A percentile compares a stretch with the other conserved stretches of the same genome.
phyloP scores from a whole-genome alignment of 164 flowering plant genomes.

The Dillenia turbinata region DNA sequence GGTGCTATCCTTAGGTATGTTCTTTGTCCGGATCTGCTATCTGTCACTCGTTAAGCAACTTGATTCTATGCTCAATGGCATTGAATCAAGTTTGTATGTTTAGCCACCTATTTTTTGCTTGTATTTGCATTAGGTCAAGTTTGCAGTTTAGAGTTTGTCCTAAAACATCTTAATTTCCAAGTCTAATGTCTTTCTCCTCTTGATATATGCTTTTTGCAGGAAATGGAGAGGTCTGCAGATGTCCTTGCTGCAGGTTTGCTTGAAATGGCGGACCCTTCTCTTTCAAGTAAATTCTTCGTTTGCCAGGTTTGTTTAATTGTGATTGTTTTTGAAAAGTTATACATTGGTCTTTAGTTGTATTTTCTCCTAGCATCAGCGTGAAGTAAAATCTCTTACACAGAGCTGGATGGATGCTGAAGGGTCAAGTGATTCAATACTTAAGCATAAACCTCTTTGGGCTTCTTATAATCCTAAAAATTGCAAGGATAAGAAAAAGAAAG shows the following conservation, averaged over 20 bases:
- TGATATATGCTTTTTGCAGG: constrained; percentile 42
- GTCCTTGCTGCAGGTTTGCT: constrained; percentile 97
- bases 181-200: neutral
- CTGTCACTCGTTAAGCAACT: no score
- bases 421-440: constrained; percentile 74
- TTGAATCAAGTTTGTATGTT: no score
- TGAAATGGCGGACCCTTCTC: constrained; percentile 89
- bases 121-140: no score
- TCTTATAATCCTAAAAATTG: constrained; percentile 37
- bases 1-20: constrained; percentile 90
- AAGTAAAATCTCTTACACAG: constrained; percentile 34
- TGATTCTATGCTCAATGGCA: no score
- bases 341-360: neutral
- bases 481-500: constrained; percentile 53
- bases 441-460: constrained; percentile 94
- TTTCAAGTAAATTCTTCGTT: constrained; percentile 79
- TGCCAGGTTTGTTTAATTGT: constrained; percentile 64
- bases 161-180: no score
- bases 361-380: neutral
- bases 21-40: neutral
- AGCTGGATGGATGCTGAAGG: constrained; percentile 78
- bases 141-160: neutral
- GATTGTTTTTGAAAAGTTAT: neutral
- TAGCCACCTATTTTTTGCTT: no score
- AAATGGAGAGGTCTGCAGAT: constrained; percentile 97